These are phyloP conservation scores for Coemansia umbellata DNA, from an alignment of 192 early-diverging fungal genomes.

Conservation along the genomic window DNA sequence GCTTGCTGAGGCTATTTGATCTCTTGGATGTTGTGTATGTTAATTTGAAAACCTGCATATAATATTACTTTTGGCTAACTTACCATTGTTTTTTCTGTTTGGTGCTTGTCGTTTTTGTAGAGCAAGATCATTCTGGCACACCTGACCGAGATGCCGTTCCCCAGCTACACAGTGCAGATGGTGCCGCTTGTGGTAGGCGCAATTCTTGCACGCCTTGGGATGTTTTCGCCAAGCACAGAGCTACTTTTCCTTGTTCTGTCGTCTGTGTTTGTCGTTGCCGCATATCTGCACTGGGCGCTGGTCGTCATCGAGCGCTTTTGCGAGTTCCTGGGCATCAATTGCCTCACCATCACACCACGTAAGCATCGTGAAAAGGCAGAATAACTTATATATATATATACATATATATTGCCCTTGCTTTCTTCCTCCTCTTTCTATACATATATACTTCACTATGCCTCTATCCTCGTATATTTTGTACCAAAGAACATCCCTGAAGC, in stretches of 20 bases:
- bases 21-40: no score
- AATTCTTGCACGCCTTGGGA: constrained; percentile 60
- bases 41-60: background rate
- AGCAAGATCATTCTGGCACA: constrained; percentile 90
- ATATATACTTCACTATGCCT: background rate
- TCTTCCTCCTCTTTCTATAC: background rate
- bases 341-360: constrained; percentile 68
- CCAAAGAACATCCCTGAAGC: background rate
- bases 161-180: constrained; percentile 75
- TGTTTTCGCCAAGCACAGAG: constrained; percentile 67
- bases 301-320: constrained; percentile 88
- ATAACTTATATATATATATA: constrained; percentile 3
- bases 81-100: background rate
- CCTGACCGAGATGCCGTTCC: constrained; percentile 77
- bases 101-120: constrained; percentile 15
- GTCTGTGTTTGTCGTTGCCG: constrained; percentile 67
- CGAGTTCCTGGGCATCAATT: constrained; percentile 78
- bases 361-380: constrained; percentile 48
- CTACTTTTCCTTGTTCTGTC: constrained; percentile 64
- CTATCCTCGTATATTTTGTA: background rate
- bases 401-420: background rate
- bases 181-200: constrained; percentile 72
- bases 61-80: background rate
- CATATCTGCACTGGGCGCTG: constrained; percentile 82
- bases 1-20: no score